Conservation (phyloP, 1,284 basidiomycete genomes). For the Cutaneotrichosporon mucoides region DNA sequence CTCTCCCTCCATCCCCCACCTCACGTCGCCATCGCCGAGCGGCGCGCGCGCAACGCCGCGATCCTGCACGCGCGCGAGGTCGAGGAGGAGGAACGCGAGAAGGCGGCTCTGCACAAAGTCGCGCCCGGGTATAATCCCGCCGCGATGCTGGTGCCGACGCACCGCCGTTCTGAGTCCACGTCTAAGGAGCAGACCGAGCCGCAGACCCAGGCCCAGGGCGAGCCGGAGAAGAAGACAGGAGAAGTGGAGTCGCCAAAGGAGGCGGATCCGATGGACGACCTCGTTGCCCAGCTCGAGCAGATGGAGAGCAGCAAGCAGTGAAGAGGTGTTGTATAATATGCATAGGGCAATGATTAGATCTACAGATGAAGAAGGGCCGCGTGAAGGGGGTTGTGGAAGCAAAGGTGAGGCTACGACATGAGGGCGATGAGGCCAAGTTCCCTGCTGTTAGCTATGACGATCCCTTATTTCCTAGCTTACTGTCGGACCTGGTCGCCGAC, state of each 20-base stretch:
- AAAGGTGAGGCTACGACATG: constrained; percentile 49
- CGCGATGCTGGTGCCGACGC: constrained; percentile 36
- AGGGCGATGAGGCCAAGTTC: constrained; percentile 77
- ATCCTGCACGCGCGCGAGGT: constrained; percentile 67
- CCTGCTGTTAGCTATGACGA: constrained; percentile 49
- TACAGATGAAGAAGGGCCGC: no score
- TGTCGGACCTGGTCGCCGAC: constrained; percentile 79
- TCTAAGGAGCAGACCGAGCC: no score
- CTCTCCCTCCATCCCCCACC: constrained; percentile 67
- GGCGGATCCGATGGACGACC: constrained; percentile 68
- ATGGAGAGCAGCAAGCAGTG: constrained; percentile 52
- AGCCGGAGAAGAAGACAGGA: no score
- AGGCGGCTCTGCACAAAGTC: constrained; percentile 36
- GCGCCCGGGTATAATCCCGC: constrained; percentile 49
- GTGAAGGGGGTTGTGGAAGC: no score
- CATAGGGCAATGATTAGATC: no score
- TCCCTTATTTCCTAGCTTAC: constrained; percentile 51
- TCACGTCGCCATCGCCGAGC: constrained; percentile 61
- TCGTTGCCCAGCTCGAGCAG: constrained; percentile 70
- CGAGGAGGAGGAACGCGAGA: constrained; percentile 67
- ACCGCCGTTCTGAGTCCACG: background rate
- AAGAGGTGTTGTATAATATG: background rate
- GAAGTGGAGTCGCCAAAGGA: background rate
- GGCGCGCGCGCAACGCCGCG: constrained; percentile 62
- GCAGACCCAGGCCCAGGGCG: no score